These are phyloP conservation scores for Pythium rhizo-oryzae DNA, from an alignment of 352 stramenopile genomes.

Conservation along the genomic window DNA sequence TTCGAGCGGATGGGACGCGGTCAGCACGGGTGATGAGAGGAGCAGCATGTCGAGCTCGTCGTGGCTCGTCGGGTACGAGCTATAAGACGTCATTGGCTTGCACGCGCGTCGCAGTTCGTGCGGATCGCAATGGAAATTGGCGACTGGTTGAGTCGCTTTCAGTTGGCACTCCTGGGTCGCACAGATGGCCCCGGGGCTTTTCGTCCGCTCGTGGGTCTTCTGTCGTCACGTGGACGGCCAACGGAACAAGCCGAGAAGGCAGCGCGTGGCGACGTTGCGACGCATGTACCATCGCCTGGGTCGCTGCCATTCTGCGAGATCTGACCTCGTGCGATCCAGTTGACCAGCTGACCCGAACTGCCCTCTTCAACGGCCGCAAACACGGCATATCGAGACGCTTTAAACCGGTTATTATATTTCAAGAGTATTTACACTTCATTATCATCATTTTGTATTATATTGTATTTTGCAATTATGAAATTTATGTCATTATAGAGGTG, in stretches of 20 bases:
- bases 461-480: too few species aligned
- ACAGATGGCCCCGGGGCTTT: too few species aligned
- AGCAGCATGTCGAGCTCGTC: slow-evolving; percentile 1
- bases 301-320: background rate
- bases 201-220: too few species aligned
- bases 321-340: slow-evolving; percentile 8
- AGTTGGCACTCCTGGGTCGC: too few species aligned
- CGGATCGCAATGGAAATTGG: background rate
- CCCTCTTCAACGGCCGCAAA: background rate
- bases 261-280: background rate
- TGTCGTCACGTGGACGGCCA: too few species aligned
- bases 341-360: slow-evolving; percentile 20
- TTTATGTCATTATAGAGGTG: background rate
- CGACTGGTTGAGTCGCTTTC: too few species aligned
- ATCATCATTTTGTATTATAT: too few species aligned
- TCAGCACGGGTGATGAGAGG: background rate
- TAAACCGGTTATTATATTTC: background rate
- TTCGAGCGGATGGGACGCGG: too few species aligned
- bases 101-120: background rate
- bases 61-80: background rate
- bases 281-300: slow-evolving; percentile 1
- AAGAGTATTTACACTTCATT: too few species aligned
- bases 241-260: background rate
- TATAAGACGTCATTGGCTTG: background rate
- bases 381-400: too few species aligned